Evolutionary conservation across 441 rosid genomes (phyloP).

Genomic region (Erysimum cheiri): DNA sequence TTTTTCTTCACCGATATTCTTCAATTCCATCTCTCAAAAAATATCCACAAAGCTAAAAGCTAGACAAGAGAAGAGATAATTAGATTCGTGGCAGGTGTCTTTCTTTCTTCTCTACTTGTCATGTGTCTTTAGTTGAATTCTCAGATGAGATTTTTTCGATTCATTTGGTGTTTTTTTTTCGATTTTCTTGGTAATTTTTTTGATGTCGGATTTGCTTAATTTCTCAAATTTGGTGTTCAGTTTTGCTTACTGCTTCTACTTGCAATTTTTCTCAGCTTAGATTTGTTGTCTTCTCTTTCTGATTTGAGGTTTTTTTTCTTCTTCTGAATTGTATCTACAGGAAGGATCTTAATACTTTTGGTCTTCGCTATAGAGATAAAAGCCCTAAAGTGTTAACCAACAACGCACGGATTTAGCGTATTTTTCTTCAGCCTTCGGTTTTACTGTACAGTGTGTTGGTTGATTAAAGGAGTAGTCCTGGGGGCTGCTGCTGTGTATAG

Average conservation of each 20-base stretch:
- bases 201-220: neutral
- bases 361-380: neutral
- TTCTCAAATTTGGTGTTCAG: neutral
- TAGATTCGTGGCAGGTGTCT: constrained; percentile 34
- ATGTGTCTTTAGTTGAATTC: neutral
- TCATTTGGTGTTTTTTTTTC: neutral
- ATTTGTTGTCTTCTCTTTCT: constrained; percentile 30
- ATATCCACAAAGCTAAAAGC: constrained; percentile 12
- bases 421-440: constrained; percentile 19
- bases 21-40: constrained; percentile 12
- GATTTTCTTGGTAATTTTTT: neutral
- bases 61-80: neutral
- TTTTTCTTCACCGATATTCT: constrained; percentile 1
- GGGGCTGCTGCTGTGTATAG: constrained; percentile 20
- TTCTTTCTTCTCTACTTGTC: neutral
- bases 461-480: constrained; percentile 40
- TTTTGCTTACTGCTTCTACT: neutral
- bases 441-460: constrained; percentile 34
- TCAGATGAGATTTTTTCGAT: constrained; percentile 16
- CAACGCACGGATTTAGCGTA: constrained; percentile 1
- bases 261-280: constrained; percentile 27
- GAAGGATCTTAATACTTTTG: constrained; percentile 7
- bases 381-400: neutral
- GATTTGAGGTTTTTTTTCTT: constrained; percentile 3
- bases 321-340: constrained; percentile 31